These are phyloP conservation scores for Cladosporium sp. DNA, from an alignment of 2,329 filamentous ascomycete genomes.

Conservation along the genomic window DNA sequence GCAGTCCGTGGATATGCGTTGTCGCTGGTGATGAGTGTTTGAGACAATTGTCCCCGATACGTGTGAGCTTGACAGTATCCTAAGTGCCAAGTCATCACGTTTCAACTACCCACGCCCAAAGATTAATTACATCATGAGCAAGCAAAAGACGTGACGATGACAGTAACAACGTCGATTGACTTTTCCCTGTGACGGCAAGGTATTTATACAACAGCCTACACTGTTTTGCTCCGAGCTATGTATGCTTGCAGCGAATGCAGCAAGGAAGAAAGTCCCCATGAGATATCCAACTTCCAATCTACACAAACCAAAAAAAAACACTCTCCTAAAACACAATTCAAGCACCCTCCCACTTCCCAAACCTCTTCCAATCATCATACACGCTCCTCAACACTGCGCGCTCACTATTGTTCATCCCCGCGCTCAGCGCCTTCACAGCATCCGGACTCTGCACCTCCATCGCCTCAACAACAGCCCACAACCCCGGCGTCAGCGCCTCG, in stretches of 20 bases:
- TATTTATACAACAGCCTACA: neutral
- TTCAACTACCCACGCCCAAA: no score
- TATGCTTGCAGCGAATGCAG: neutral
- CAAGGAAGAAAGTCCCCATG: neutral
- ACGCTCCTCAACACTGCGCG: slow-evolving; percentile 56
- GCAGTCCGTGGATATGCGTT: no score
- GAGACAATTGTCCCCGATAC: no score
- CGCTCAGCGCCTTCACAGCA: slow-evolving; percentile 54
- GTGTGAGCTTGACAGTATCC: no score
- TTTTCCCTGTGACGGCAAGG: no score
- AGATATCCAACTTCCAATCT: neutral
- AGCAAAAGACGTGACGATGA: no score
- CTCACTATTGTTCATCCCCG: slow-evolving; percentile 53
- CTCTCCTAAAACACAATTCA: neutral
- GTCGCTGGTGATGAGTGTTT: no score
- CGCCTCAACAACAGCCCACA: slow-evolving; percentile 57
- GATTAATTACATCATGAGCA: no score
- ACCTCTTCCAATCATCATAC: slow-evolving; percentile 53
- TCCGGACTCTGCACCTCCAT: slow-evolving; percentile 49
- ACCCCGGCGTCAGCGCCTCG: slow-evolving; percentile 53
- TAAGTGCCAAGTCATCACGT: no score
- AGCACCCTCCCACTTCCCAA: slow-evolving; percentile 38
- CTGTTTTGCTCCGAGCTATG: neutral
- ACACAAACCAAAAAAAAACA: neutral
- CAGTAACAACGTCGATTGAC: no score